Conservation (phyloP, 768 basidiomycete species). For the Mycena capillaripes region DNA sequence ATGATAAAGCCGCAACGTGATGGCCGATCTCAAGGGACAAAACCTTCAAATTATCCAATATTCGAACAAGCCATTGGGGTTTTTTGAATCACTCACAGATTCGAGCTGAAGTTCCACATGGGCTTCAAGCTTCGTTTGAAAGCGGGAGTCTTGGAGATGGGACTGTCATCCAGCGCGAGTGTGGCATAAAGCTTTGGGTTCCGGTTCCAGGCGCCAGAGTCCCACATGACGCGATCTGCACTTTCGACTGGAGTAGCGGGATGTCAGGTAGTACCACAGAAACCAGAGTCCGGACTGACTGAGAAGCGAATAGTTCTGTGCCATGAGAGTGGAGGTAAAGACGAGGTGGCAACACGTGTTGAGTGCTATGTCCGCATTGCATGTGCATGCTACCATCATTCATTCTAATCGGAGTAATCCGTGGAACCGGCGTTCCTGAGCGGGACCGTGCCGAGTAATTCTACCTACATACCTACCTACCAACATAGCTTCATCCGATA, state of each 20-base stretch:
- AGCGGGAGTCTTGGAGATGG: background rate
- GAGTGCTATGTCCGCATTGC: too few species aligned
- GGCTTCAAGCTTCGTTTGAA: background rate
- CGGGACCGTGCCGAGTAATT: too few species aligned
- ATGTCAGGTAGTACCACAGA: background rate
- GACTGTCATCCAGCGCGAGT: background rate
- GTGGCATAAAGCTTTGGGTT: background rate
- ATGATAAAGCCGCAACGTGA: background rate
- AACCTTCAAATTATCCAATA: background rate
- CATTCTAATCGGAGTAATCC: too few species aligned
- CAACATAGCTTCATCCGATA: too few species aligned
- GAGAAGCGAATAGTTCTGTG: background rate
- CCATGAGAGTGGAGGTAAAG: background rate
- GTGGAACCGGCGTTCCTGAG: too few species aligned
- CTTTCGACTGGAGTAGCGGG: background rate
- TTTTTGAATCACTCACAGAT: background rate
- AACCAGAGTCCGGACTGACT: background rate
- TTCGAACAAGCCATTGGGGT: background rate
- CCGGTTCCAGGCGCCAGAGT: background rate
- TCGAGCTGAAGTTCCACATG: constrained; percentile 1
- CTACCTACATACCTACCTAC: too few species aligned
- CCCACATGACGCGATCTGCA: background rate
- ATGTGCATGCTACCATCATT: too few species aligned
- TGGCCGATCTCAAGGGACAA: background rate
- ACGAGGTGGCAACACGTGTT: background rate